Conservation (phyloP, 345 rosid species). For the Abelmoschus esculentus region DNA sequence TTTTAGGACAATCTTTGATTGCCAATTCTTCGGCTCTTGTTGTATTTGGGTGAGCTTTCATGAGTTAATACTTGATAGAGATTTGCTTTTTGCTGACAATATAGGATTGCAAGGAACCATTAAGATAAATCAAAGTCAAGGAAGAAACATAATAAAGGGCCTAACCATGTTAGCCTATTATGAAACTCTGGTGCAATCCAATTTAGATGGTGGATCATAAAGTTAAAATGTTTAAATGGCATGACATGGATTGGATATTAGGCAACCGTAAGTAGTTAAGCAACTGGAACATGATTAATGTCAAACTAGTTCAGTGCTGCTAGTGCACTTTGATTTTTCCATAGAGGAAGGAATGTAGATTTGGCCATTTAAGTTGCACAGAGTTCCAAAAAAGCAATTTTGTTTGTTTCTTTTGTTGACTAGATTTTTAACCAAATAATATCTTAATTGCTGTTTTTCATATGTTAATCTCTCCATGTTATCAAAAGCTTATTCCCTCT, state of each 20-base stretch:
- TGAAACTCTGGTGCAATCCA: too few species aligned
- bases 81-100: not conserved
- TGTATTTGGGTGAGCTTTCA: conserved; percentile 67
- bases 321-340: not conserved
- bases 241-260: too few species aligned
- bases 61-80: not conserved
- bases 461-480: not conserved
- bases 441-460: not conserved
- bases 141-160: too few species aligned
- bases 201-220: too few species aligned
- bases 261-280: too few species aligned
- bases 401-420: not conserved
- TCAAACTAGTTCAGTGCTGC: not conserved
- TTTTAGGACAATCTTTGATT: conserved; percentile 53
- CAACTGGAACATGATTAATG: too few species aligned
- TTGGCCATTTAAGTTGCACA: not conserved
- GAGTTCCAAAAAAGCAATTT: not conserved
- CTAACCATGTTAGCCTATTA: too few species aligned
- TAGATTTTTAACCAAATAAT: not conserved
- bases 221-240: too few species aligned
- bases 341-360: not conserved
- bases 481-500: conserved; percentile 12
- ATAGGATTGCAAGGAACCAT: not conserved
- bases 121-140: too few species aligned
- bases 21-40: conserved; percentile 79